These are phyloP conservation scores for Arachis stenosperma DNA, from an alignment of 306 rosid species.

Conservation along the genomic window DNA sequence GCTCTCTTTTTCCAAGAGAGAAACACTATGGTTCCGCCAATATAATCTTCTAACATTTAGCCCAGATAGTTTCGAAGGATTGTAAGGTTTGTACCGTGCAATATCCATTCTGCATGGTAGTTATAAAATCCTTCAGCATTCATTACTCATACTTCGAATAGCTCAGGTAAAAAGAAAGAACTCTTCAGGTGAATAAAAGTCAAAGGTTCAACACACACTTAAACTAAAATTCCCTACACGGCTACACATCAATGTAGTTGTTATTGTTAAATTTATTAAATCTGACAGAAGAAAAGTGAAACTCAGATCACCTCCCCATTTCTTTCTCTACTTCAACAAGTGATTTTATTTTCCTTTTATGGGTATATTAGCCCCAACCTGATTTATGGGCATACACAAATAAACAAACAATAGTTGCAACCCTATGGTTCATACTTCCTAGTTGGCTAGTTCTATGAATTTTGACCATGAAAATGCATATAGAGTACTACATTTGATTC, in stretches of 20 bases:
- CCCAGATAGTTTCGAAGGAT: conserved; percentile 50
- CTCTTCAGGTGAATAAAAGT: conserved; percentile 5
- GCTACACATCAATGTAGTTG: neutral
- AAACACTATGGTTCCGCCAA: conserved; percentile 51
- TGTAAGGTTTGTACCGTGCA: conserved; percentile 72
- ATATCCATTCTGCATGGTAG: conserved; percentile 83
- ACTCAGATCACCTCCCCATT: neutral
- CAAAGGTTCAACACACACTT: conserved; percentile 17
- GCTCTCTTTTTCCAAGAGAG: conserved; percentile 66
- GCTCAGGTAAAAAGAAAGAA: conserved; percentile 1
- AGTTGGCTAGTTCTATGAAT: neutral
- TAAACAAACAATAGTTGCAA: conserved; percentile 12
- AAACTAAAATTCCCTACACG: neutral
- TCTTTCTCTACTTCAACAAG: conserved; percentile 20
- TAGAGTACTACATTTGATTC: neutral
- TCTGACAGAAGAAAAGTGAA: conserved; percentile 7
- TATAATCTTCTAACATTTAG: conserved; percentile 46
- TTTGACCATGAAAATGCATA: conserved; percentile 5
- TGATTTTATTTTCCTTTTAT: conserved; percentile 19
- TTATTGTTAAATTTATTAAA: conserved; percentile 5
- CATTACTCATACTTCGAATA: conserved; percentile 22
- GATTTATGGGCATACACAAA: neutral
- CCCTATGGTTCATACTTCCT: neutral
- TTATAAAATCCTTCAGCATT: conserved; percentile 32
- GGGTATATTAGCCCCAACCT: conserved; percentile 28